Base-by-base conservation (phyloP, 2,329 filamentous ascomycete genomes). In the Xylariaceae sp. region DNA sequence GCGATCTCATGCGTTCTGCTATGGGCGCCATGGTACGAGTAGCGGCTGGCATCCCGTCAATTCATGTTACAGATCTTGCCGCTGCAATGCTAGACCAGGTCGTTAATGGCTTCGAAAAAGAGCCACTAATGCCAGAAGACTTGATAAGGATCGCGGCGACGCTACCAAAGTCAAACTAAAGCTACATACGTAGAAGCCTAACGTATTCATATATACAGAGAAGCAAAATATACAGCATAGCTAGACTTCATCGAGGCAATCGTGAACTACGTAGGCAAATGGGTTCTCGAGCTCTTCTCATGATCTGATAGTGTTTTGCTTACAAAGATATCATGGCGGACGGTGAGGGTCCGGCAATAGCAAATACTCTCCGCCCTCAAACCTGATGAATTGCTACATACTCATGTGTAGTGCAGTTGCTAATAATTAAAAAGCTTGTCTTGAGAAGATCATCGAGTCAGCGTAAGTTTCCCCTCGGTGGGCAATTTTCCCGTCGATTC, bases 81-180 rank as follows among this genome's bases (percentile, higher is more conserved):
- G 73, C 75, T 0, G 73, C 73, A 0, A 61, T 82, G 62, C 39
- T 82, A 5, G 66, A 78, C 11, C 75, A 78, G 53, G 73, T 71
- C 0, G 39, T 77, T 1, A 64, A 73, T 24, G 79, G 80, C 0
- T 73, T 80, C 29, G 73, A 76, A 41, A 77, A 76, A 60, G 77
- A 81, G 0, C 70, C 75, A 2, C 58, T 81, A 16, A 33, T 63
- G 43, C 77, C 77, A 39, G 66, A 70, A 1, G 77, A 82, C 43
- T 37, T 80, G 56, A 66, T 61, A 3, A 59, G 46, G 35, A 50
- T 65, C 30, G 56, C 42, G 6, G 42, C 21, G 15, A 49, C 27
- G 42, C 21, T 30, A 26, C 27, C 39, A 7, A 6, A 27, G 10
- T 24, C 46, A 16, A 44, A 15, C 10, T 55, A 24, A 44, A 26